A percentile compares a stretch with the other conserved stretches of the same genome.
phyloP scores from a whole-genome alignment of 2,329 filamentous ascomycete species.

The Monosporascus sp. region DNA sequence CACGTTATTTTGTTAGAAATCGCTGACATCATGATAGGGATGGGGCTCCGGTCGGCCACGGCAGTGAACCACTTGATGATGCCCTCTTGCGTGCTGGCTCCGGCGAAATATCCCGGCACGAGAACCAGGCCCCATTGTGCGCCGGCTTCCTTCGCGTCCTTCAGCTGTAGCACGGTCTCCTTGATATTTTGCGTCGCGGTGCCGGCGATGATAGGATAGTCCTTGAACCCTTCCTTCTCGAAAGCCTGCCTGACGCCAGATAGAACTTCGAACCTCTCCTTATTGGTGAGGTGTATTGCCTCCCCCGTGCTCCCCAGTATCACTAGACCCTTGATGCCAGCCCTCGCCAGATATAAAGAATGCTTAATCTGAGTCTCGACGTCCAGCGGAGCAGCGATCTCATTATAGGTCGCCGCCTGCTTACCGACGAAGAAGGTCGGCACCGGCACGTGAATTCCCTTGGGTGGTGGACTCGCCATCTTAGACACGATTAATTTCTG shows the following conservation, averaged over 20 bases:
- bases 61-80: conserved; percentile 53
- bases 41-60: conserved; percentile 52
- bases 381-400: conserved; percentile 48
- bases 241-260: conserved; percentile 49
- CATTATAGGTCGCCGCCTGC: conserved; percentile 33
- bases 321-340: conserved; percentile 56
- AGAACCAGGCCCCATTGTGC: conserved; percentile 56
- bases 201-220: conserved; percentile 55
- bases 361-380: conserved; percentile 53
- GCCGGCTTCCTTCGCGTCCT: conserved; percentile 51
- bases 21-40: conserved; percentile 56
- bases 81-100: conserved; percentile 48
- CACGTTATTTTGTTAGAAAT: not conserved
- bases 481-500: not conserved
- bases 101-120: conserved; percentile 57
- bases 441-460: conserved; percentile 52
- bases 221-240: conserved; percentile 49
- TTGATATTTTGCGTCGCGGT: conserved; percentile 58
- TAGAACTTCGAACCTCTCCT: conserved; percentile 52
- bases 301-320: conserved; percentile 61
- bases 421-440: conserved; percentile 55
- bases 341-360: conserved; percentile 53
- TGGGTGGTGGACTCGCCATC: conserved; percentile 30
- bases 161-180: conserved; percentile 54
- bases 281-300: conserved; percentile 54